Evolutionary conservation across 805 yeast species (phyloP), one percentile per base, ranked within the genome.

Genomic region (Debaryomyces prosopidis): DNA sequence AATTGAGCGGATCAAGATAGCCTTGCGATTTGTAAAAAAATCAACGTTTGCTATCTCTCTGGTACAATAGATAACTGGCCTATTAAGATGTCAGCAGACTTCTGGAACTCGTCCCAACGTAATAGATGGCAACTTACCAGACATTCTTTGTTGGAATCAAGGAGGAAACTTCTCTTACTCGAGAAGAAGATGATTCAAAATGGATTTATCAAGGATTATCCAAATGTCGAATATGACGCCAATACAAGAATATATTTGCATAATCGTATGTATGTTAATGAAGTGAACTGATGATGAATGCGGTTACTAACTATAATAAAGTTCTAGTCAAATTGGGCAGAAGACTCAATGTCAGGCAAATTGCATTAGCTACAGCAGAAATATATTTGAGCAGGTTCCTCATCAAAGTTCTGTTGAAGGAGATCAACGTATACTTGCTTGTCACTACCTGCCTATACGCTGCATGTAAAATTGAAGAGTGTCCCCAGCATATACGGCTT

Each of bases 381-480:
- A 81, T 90, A 1, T 94, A 89, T 55, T 60, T 90, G 16, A 73
- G 85, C n/a, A 64, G 99, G 37, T 89, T 92, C 57, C 70, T 90
- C 36, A 78, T 87, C 2, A 75, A 79, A 37, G 91, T 83, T 0
- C 81, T 89, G 10, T 66, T 89, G 11, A 81, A 85, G 52, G 99
- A 94, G 60, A 78, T 90, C 45, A 94, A 94, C 59, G 70, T 87
- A 1, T 92, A 90, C 58, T 66, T 90, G 35, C 65, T 91, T 44
- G 85, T 89, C 9, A 82, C 99, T 0, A 83, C 98, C 0, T 84
- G 94, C 53, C 75, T 92, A 2, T 94, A 94, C 58, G 75, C 94
- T 26, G 91, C 97, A 0, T 87, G 97, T 68, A 92, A 94, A 61
- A 86, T 90, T 28, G 98, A 94, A 63, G 99, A 94, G 64, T 85